Percentiles rank a stretch among this genome's conserved stretches.
These are phyloP conservation scores for Alisma plantagoaquatica DNA, from an alignment of 106 monocot genomes.

Conservation along the genomic window DNA sequence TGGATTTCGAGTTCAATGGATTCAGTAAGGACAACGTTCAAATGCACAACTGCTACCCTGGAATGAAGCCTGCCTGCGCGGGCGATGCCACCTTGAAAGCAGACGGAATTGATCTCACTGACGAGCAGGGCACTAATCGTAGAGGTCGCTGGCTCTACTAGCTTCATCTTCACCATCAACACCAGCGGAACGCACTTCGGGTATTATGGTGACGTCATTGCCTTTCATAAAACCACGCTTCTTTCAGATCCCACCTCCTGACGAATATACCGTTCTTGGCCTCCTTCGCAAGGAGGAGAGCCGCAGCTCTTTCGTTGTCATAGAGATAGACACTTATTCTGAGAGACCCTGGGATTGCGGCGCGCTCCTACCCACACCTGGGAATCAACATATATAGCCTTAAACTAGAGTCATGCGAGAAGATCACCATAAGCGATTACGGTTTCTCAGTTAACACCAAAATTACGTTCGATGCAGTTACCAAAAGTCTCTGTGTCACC, in stretches of 20 bases:
- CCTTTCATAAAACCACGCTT: slow-evolving; percentile 32
- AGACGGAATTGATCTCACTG: too few species aligned
- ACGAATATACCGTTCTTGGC: too few species aligned
- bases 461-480: slow-evolving; percentile 17
- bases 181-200: neutral
- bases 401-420: slow-evolving; percentile 9
- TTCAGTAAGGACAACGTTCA: too few species aligned
- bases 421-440: slow-evolving; percentile 10
- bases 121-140: neutral
- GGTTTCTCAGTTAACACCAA: slow-evolving; percentile 18
- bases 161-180: slow-evolving; percentile 50
- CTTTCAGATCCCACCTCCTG: too few species aligned
- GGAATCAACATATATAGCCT: slow-evolving; percentile 47
- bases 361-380: slow-evolving; percentile 32
- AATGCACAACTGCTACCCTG: too few species aligned
- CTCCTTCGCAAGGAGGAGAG: too few species aligned
- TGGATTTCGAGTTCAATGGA: too few species aligned
- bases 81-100: too few species aligned
- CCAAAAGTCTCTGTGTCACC: slow-evolving; percentile 19
- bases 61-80: too few species aligned
- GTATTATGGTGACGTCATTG: slow-evolving; percentile 41
- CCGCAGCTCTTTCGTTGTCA: slow-evolving; percentile 27
- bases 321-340: slow-evolving; percentile 52
- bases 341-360: slow-evolving; percentile 34
- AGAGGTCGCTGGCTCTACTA: slow-evolving; percentile 16